Evolutionary conservation across 2,329 filamentous ascomycete genomes (phyloP), one percentile per base, ranked within the genome.

Genomic region (Cercospora beticola): DNA sequence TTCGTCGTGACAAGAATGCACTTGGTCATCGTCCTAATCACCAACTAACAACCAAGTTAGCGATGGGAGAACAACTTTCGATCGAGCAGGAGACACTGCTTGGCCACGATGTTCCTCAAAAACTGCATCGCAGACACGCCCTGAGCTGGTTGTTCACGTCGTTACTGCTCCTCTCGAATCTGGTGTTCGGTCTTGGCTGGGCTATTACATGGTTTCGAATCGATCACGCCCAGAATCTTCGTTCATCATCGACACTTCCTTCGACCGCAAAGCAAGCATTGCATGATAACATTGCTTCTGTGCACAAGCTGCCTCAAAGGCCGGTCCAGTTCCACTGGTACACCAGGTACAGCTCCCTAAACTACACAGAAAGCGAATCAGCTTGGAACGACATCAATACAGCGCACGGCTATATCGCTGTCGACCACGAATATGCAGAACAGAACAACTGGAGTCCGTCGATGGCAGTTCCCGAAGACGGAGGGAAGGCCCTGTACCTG

Each of bases 341-440:
- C 9, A 70, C 65, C n/a, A 26, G 46, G 49, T 70, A 70, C 68
- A 70, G 70, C 30, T 62, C 66, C 4, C 61, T 56, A 7, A 68
- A 66, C 57, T 62, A 56, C 61, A 67, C 65, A 5, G 61, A 65
- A 57, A 43, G 61, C 16, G 68, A 70, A 26, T 21, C 56, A 16
- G 36, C 66, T 3, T 72, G 70, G 68, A 59, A 68, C 10, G 59
- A 46, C 7, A 67, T 72, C 58, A 60, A 63, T 23, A 66, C 70
- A 23, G 67, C 64, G 10, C 68, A 72, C 30, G 68, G 70, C 8
- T 43, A 64, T 18, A 64, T 72, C 12, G 70, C 68, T 14, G 28
- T 70, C 6, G 64, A 67, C n/a, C 68, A 60, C 8, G 36, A 58
- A 4, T 60, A 33, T n/a, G 66, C 66, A 18, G 52, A 40, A 4